These are phyloP conservation scores for Mortierella sp. DNA, from an alignment of 371 early-diverging fungal genomes.

Conservation along the genomic window DNA sequence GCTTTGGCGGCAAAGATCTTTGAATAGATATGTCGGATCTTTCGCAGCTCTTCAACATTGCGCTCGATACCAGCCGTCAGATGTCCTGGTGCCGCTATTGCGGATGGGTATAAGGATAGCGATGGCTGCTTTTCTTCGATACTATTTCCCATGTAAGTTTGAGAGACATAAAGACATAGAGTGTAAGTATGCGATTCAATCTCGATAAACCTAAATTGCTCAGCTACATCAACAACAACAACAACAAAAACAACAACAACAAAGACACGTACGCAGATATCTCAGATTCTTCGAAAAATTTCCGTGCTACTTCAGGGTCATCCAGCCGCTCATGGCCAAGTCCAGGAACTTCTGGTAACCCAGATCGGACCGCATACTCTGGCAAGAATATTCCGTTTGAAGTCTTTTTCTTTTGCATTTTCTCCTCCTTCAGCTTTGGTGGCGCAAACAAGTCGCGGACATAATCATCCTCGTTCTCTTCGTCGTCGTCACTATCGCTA, in stretches of 20 bases:
- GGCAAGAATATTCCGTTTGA: slow-evolving; percentile 65
- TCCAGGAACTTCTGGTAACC: slow-evolving; percentile 63
- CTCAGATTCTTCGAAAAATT: slow-evolving; percentile 47
- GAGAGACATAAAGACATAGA: neutral
- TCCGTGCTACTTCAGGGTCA: slow-evolving; percentile 29
- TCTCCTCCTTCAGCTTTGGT: slow-evolving; percentile 52
- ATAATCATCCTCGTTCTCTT: slow-evolving; percentile 61
- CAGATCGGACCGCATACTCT: slow-evolving; percentile 64
- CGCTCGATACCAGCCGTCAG: slow-evolving; percentile 69
- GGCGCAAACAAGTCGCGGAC: slow-evolving; percentile 67
- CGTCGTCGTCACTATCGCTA: slow-evolving; percentile 64
- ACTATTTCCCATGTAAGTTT: neutral
- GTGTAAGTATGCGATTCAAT: neutral
- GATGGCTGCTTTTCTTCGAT: slow-evolving; percentile 51
- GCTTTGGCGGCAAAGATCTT: slow-evolving; percentile 81
- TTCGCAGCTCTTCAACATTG: slow-evolving; percentile 71
- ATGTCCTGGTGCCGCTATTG: slow-evolving; percentile 72
- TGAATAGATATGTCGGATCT: slow-evolving; percentile 78
- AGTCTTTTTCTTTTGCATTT: slow-evolving; percentile 55
- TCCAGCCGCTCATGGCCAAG: slow-evolving; percentile 15
- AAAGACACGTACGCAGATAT: slow-evolving; percentile 32
- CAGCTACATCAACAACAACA: neutral
- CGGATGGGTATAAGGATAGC: slow-evolving; percentile 72
- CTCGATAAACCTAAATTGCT: neutral
- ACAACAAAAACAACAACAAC: neutral